Evolutionary conservation across 192 early-diverging fungal species (phyloP).

Genomic region (Linderina pennispora): DNA sequence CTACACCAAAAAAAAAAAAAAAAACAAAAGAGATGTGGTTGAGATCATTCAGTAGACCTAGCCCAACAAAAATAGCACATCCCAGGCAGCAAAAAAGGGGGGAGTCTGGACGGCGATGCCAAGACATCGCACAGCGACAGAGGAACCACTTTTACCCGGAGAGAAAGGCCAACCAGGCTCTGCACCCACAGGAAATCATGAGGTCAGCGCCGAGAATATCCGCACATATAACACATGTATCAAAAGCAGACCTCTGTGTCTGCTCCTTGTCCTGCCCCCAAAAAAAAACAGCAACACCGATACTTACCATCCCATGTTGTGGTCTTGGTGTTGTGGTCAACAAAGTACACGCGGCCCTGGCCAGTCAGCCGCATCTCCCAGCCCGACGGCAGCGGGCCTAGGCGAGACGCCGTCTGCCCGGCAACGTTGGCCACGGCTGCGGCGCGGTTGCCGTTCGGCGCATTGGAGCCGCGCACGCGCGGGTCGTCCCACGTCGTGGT

Average conservation of each 20-base stretch:
- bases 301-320: constrained; percentile 92
- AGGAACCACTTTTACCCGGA: too few species aligned
- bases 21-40: constrained; percentile 22
- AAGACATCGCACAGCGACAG: too few species aligned
- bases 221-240: too few species aligned
- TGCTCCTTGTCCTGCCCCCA: too few species aligned
- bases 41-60: too few species aligned
- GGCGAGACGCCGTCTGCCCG: constrained; percentile 41
- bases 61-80: too few species aligned
- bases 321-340: constrained; percentile 96
- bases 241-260: too few species aligned
- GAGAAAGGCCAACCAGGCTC: too few species aligned
- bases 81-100: too few species aligned
- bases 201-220: too few species aligned
- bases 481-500: constrained; percentile 93
- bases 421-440: constrained; percentile 38
- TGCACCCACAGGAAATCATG: too few species aligned
- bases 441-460: constrained; percentile 30
- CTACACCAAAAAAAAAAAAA: constrained; percentile 9
- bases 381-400: constrained; percentile 91
- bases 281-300: background rate
- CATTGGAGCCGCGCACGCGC: constrained; percentile 44
- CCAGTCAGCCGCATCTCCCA: constrained; percentile 99
- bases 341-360: constrained; percentile 94
- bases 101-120: too few species aligned